Conservation (phyloP, 345 rosid species). For the Hibiscus tridactylites region DNA sequence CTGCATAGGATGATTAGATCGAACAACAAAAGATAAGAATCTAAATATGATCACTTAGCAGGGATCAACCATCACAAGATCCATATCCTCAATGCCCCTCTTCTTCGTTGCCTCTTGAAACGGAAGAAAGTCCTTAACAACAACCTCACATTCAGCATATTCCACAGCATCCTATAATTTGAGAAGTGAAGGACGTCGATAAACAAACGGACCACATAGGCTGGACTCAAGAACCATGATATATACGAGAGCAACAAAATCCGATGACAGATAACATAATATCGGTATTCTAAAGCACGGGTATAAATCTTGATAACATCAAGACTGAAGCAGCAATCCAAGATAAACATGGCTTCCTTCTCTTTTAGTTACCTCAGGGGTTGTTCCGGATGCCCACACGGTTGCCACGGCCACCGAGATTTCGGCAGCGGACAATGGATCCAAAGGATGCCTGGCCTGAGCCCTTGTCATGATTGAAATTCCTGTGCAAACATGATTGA, state of each 20-base stretch:
- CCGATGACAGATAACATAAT: not conserved
- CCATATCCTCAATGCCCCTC: conserved; percentile 73
- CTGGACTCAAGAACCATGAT: not conserved
- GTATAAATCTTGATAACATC: not conserved
- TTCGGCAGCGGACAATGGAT: conserved; percentile 73
- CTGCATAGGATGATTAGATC: not conserved
- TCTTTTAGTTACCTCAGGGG: conserved; percentile 45
- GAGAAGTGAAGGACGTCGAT: conserved; percentile 2
- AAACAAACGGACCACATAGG: not conserved
- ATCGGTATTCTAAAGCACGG: not conserved
- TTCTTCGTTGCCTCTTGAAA: conserved; percentile 68
- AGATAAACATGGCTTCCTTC: not conserved
- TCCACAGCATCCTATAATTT: conserved; percentile 54
- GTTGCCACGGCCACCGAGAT: conserved; percentile 73
- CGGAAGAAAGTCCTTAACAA: conserved; percentile 55
- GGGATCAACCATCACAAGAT: conserved; percentile 71
- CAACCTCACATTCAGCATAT: conserved; percentile 73
- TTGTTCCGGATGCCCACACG: conserved; percentile 71
- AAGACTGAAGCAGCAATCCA: not conserved
- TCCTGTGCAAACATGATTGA: conserved; percentile 14
- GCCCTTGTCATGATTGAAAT: conserved; percentile 48
- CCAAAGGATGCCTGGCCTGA: conserved; percentile 69
- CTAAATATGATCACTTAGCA: conserved; percentile 34
- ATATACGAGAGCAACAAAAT: not conserved
- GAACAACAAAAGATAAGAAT: not conserved